A percentile compares a stretch with the other conserved stretches of the same genome.
Conservation (phyloP, 257 asterid genomes). For the Scutellaria galericulata region DNA sequence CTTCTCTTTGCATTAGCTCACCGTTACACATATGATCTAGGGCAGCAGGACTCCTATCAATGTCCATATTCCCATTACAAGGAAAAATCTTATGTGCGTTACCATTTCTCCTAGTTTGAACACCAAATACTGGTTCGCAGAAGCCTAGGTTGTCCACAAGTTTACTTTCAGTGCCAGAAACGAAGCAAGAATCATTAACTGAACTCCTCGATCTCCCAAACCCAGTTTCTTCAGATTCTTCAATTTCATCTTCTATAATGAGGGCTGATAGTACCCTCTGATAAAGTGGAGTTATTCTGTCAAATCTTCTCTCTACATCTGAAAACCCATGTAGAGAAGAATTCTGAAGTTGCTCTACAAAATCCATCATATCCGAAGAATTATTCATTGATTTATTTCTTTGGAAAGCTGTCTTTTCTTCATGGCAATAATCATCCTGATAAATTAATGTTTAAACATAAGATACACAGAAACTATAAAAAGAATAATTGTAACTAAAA, state of each 20-base stretch:
- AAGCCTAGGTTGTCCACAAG: conserved; percentile 51
- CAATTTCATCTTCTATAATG: conserved; percentile 76
- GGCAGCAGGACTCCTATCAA: conserved; percentile 45
- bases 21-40: conserved; percentile 52
- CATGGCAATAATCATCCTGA: conserved; percentile 59
- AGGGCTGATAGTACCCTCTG: conserved; percentile 94
- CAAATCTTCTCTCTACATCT: conserved; percentile 50
- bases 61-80: conserved; percentile 56
- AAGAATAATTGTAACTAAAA: conserved; percentile 12
- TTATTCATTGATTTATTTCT: conserved; percentile 48
- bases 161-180: conserved; percentile 50
- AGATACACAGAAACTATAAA: conserved; percentile 30
- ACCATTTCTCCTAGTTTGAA: conserved; percentile 63
- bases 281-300: conserved; percentile 67
- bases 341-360: conserved; percentile 55
- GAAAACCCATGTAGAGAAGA: conserved; percentile 50
- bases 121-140: conserved; percentile 56
- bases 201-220: conserved; percentile 55
- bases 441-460: conserved; percentile 33
- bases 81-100: conserved; percentile 50
- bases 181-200: conserved; percentile 49
- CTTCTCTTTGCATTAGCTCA: conserved; percentile 55
- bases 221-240: conserved; percentile 77
- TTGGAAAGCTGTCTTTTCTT: conserved; percentile 49
- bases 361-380: conserved; percentile 46